Evolutionary conservation across 73 alveolate species (phyloP), one percentile per base, ranked within the genome.

Genomic region (Paramecium pentaurelia): DNA sequence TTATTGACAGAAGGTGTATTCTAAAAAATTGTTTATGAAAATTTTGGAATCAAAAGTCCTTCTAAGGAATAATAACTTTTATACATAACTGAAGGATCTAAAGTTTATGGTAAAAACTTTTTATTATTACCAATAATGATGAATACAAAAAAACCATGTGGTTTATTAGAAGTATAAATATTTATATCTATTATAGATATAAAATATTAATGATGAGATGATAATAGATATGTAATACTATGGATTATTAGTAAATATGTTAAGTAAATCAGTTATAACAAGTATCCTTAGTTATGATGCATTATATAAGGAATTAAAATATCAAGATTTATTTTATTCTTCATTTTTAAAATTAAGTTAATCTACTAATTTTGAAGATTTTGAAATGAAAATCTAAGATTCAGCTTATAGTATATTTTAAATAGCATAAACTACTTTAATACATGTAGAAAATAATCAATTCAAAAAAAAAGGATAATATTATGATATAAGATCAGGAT

Each of bases 161-260:
- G 88, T 4, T 38, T 75, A 34, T 36, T 75, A 75, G 88, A 75
- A 42, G 88, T 75, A 75, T 34, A 54, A 54, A 1, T 54, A n/a
- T 75, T 37, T 12, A 4, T 0, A 75, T 28, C 9, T 38, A 10
- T 36, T 8, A 30, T 36, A 75, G 88, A 75, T 75, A 5, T 42
- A 75, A 75, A 75, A 75, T 75, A 36, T 75, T 36, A 36, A 27
- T 42, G 88, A 75, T 12, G 60, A 75, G 3, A 75, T 36, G 58
- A 36, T 30, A 38, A 30, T 75, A 36, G 88, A 75, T n/a, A 38
- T 42, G 18, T 18, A 75, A 42, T 75, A 75, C 40, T 75, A 38
- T 75, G 88, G 88, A 16, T 75, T 75, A 42, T 42, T 75, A 38
- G 47, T 75, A 38, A 75, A 75, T 75, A 75, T 75, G 88, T n/a